Base-by-base conservation (phyloP, 2,329 filamentous ascomycete species). In the Escovopsis weberi region DNA sequence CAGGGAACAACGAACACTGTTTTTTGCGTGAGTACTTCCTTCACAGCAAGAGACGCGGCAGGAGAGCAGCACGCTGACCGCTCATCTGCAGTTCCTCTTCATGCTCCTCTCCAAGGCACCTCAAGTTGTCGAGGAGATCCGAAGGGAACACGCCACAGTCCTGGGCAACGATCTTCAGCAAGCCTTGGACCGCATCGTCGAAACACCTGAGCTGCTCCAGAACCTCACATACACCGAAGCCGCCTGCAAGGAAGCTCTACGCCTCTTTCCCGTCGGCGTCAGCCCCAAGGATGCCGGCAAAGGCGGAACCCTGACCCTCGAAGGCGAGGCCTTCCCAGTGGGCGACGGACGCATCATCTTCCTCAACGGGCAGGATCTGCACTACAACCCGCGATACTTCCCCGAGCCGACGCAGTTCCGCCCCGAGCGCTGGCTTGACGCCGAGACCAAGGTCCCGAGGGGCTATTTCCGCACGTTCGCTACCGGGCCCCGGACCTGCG, bases 231-330 rank as follows among this genome's bases (percentile, higher is more conserved):
- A 74, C 49, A 71, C 70, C 1, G 59, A 59, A 3, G 72, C 69
- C n/a, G 64, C 74, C 5, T 63, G 75, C 44, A 72, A 73, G 45
- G 75, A 79, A 52, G 59, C 65, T 0, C 59, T 78, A 1, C 63
- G 73, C 2, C 49, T 76, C 12, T 71, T 66, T 44, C 70, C 72
- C 0, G 62, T 70, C 2, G 67, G 46, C 54, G 61, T 60, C 26
- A 60, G 63, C 2, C 54, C 65, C 12, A 60, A 68, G n/a, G 42
- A 48, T 3, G 61, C 59, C 6, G 23, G 36, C 5, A 18, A 44
- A 4, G 57, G 58, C 23, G 55, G 57, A 45, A 59, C 59, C 12
- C 47, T 64, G 43, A 60, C 55, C 26, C 57, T 69, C 26, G 55
- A 62, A 1, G 65, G 64, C 7, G 50, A 59, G 23, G 45, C 53